Evolutionary conservation across 1,284 basidiomycete genomes (phyloP), one percentile per base, ranked within the genome.

Genomic region (Moesziomyces antarcticus): DNA sequence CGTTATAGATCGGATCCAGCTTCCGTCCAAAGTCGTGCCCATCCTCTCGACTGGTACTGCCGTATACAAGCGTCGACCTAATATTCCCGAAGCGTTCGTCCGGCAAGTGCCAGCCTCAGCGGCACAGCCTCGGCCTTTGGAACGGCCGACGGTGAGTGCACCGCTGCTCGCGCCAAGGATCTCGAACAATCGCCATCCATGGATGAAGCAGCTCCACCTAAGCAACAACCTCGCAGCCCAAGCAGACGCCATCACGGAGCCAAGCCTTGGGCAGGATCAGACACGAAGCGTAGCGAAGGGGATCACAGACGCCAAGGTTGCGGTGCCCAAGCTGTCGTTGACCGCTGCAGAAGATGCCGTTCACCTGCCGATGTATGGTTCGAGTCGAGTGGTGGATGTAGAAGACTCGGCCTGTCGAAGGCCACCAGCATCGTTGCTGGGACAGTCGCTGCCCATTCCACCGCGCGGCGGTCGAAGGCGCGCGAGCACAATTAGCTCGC

Each of bases 401-500:
- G 6, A 47, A 44, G 3, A 40, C 30, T 16, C 25, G 46, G n/a
- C 53, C 56, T 1, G 47, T 13, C 53, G 67, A 51, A 46, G 65
- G 20, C 71, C 71, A 4, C 71, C 71, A 14, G 54, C 61, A 7
- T 63, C 62, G 0, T 35, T 68, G 27, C 57, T 65, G 1, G 58
- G 57, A 7, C 61, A 69, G 33, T 73, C 71, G 5, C 51, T 73
- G 5, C 71, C 71, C 5, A 73, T 73, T 35, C 71, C 71, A 11
- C 71, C 71, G 24, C 61, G 71, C 6, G 30, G 47, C 14, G 61
- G 45, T 7, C 61, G 71, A 9, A 69, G 62, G 42, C 57, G 71
- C 20, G 71, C 71, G 0, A 73, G 71, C 35, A 73, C 71, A 10
- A 55, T 73, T 54, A 69, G 65, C 51, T 73, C 71, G 7, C 71